These are phyloP conservation scores for Trypethelium eluteriae DNA, from an alignment of 495 filamentous ascomycete genomes.

Conservation along the genomic window DNA sequence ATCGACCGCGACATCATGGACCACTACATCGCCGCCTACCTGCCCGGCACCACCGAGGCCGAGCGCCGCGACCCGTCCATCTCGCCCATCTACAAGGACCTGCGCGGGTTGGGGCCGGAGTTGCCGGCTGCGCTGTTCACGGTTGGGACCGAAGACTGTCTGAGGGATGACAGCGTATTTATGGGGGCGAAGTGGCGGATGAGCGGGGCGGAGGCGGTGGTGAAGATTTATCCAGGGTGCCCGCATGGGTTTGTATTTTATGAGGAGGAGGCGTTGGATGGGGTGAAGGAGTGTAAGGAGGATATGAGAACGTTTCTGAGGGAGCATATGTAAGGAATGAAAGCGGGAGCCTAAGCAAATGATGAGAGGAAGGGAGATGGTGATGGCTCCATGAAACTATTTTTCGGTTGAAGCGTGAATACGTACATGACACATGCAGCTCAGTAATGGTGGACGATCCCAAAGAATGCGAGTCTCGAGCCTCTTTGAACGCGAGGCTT, in stretches of 20 bases:
- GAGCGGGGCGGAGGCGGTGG: slow-evolving; percentile 42
- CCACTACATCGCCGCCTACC: slow-evolving; percentile 34
- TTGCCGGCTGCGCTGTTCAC: slow-evolving; percentile 48
- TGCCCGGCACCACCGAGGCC: slow-evolving; percentile 36
- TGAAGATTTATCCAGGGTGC: slow-evolving; percentile 48
- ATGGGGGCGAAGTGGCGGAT: slow-evolving; percentile 49
- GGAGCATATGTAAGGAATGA: slow-evolving; percentile 18
- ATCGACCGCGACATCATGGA: slow-evolving; percentile 37
- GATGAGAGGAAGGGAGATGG: neutral
- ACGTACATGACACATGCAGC: neutral
- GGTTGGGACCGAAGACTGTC: slow-evolving; percentile 46
- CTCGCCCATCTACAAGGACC: slow-evolving; percentile 42
- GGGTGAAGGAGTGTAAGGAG: slow-evolving; percentile 25
- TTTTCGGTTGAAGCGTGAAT: neutral
- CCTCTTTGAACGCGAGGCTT: neutral
- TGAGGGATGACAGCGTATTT: slow-evolving; percentile 50
- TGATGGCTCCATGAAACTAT: neutral
- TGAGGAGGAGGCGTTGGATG: slow-evolving; percentile 23
- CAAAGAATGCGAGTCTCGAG: slow-evolving; percentile 5
- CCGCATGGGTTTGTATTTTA: slow-evolving; percentile 44
- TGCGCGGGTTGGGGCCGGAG: slow-evolving; percentile 30
- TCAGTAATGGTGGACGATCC: neutral
- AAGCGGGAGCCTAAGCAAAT: neutral
- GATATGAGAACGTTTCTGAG: slow-evolving; percentile 22
- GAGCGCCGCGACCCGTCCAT: slow-evolving; percentile 36